Percentiles rank a stretch among this genome's conserved stretches.
phyloP scores from a whole-genome alignment of 176 grass and related monocot genomes.

The Cymbopogon citratus region DNA sequence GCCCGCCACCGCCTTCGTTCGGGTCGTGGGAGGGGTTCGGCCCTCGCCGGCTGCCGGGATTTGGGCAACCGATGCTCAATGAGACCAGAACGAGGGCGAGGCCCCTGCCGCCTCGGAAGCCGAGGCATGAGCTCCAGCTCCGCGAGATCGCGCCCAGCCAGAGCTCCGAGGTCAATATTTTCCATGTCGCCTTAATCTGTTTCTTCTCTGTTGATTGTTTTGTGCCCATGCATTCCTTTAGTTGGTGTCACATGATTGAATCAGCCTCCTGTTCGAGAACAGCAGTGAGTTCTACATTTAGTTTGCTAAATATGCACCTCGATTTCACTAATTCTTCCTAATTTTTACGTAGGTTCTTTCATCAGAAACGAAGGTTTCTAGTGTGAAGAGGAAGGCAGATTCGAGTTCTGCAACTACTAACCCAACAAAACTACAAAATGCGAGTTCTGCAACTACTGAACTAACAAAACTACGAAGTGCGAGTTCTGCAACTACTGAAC shows the following conservation, averaged over 20 bases:
- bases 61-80: background rate
- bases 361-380: background rate
- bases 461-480: background rate
- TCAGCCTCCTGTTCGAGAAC: background rate
- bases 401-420: no score
- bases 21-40: background rate
- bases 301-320: background rate
- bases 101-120: background rate
- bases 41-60: background rate
- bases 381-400: slow-evolving; percentile 27
- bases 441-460: background rate
- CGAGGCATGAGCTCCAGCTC: slow-evolving; percentile 22
- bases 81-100: background rate
- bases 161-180: slow-evolving; percentile 12
- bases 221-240: slow-evolving; percentile 11
- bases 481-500: background rate
- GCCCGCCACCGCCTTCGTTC: background rate
- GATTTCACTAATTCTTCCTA: slow-evolving; percentile 7
- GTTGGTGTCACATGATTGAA: background rate
- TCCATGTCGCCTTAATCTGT: background rate
- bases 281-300: background rate
- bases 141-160: slow-evolving; percentile 1
- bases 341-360: slow-evolving; percentile 32
- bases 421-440: no score
- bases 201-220: background rate